phyloP scores from a whole-genome alignment of 305 asterid species.

The Fraxinus sp. region DNA sequence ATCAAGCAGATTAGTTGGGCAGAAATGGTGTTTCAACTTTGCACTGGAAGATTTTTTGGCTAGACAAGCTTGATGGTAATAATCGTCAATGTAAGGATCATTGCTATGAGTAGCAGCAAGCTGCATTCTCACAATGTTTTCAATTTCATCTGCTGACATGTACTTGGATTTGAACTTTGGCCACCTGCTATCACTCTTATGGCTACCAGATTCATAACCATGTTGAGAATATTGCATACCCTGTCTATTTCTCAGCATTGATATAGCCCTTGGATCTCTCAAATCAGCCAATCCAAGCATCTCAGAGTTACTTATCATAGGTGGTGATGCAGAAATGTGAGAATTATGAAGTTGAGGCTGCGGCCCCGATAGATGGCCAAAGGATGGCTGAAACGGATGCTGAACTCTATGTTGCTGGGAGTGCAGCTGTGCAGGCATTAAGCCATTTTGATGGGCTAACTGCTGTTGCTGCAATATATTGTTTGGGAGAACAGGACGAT shows the following conservation, averaged over 20 bases:
- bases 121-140: conserved; percentile 81
- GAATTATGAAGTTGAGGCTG: conserved; percentile 59
- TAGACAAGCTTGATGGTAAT: conserved; percentile 87
- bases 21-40: conserved; percentile 79
- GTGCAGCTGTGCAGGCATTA: conserved; percentile 52
- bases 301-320: conserved; percentile 58
- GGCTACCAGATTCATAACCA: conserved; percentile 52
- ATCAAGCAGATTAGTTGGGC: conserved; percentile 68
- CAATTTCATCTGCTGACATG: conserved; percentile 83
- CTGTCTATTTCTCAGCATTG: conserved; percentile 61
- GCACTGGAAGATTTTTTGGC: conserved; percentile 72
- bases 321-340: conserved; percentile 58
- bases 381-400: conserved; percentile 59
- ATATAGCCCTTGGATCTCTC: conserved; percentile 68
- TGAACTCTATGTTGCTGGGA: conserved; percentile 60
- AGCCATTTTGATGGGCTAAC: conserved; percentile 62
- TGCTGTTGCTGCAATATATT: conserved; percentile 55
- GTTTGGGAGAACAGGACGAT: conserved; percentile 49
- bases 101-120: conserved; percentile 89
- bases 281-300: conserved; percentile 60
- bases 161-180: conserved; percentile 72
- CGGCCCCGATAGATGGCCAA: conserved; percentile 56
- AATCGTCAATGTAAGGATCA: conserved; percentile 88
- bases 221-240: conserved; percentile 51
- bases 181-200: conserved; percentile 60